Evolutionary conservation across 768 basidiomycete species (phyloP).

Genomic region (Rhizopogon sp.): DNA sequence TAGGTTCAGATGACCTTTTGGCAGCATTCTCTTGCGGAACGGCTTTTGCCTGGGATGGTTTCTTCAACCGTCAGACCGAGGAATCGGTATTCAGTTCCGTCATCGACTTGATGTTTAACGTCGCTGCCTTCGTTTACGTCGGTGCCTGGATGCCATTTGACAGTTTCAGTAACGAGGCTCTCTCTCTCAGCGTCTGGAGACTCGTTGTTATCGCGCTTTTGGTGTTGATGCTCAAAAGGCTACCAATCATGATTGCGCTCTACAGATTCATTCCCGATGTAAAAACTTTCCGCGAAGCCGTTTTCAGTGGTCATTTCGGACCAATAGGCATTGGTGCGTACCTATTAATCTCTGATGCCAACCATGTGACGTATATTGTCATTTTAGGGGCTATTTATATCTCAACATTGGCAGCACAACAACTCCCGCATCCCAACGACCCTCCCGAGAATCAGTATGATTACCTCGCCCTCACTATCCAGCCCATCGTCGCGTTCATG

Average conservation of each 20-base stretch:
- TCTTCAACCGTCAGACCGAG: constrained; percentile 90
- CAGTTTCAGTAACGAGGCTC: constrained; percentile 58
- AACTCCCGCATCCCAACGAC: constrained; percentile 42
- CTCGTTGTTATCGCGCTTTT: constrained; percentile 79
- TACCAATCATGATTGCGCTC: constrained; percentile 79
- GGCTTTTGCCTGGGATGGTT: constrained; percentile 96
- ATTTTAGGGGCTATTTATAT: constrained; percentile 85
- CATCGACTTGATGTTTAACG: constrained; percentile 93
- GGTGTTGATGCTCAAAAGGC: constrained; percentile 75
- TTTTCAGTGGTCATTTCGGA: constrained; percentile 95
- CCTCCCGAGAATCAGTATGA: constrained; percentile 56
- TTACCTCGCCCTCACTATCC: constrained; percentile 68
- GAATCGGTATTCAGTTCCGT: constrained; percentile 95
- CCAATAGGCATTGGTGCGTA: constrained; percentile 71
- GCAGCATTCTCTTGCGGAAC: constrained; percentile 94
- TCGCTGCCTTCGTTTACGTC: constrained; percentile 92
- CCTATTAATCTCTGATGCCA: constrained; percentile 1
- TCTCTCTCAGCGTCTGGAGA: constrained; percentile 78
- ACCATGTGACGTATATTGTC: constrained; percentile 3
- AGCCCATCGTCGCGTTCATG: constrained; percentile 93
- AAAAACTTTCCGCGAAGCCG: constrained; percentile 88
- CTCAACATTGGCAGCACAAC: constrained; percentile 68
- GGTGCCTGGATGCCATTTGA: constrained; percentile 97
- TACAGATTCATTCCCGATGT: constrained; percentile 96
- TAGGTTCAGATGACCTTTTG: constrained; percentile 91